Base-by-base conservation (phyloP, 75 land plant genomes). In the Selaginella moellendorffii region DNA sequence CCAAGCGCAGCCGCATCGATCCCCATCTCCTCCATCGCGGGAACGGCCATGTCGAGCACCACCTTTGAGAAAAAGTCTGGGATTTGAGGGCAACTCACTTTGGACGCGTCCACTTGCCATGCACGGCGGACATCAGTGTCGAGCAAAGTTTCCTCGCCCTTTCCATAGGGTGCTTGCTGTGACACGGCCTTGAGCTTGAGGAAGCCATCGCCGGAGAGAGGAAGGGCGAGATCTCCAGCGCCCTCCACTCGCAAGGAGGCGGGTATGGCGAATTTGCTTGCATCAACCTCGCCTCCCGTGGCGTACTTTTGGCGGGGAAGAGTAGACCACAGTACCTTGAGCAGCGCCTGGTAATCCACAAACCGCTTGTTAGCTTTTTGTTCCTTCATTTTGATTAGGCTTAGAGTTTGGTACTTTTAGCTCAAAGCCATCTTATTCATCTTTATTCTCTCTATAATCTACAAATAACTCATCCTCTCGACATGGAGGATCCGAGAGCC, bases 1-100 rank as follows among this genome's bases (percentile, higher is more conserved):
- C 18, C 27, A 8, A 31, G 27, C 18, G 26, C 29, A 23, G 63
- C 54, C 27, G 54, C 67, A 27, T 25, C 24, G 24, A 36, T 51
- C 0, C 67, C 67, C 67, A 65, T 36, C 5, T 36, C 10, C 46
- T 36, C n/a, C n/a, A n/a, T n/a, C n/a, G n/a, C 14, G 46, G 46
- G 46, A 36, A 36, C n/a, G n/a, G 46, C 46, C 10, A 36, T 36
- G 10, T 5, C 5, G 46, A 5, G 46, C 14, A 14, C 46, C 14
- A 36, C 46, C 46, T 36, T 14, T 5, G 46, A 5, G 46, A 36
- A 14, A 14, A 36, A 36, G 14, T 36, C n/a, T n/a, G n/a, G n/a
- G n/a, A n/a, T 36, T 5, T 36, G 10, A 14, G 46, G 46, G 46
- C 46, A 36, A 36, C 10, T 5, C 5, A 56, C 59, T 5, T 19